phyloP scores from a whole-genome alignment of 2,329 filamentous ascomycete genomes.

The Pseudogymnoascus verrucosus region DNA sequence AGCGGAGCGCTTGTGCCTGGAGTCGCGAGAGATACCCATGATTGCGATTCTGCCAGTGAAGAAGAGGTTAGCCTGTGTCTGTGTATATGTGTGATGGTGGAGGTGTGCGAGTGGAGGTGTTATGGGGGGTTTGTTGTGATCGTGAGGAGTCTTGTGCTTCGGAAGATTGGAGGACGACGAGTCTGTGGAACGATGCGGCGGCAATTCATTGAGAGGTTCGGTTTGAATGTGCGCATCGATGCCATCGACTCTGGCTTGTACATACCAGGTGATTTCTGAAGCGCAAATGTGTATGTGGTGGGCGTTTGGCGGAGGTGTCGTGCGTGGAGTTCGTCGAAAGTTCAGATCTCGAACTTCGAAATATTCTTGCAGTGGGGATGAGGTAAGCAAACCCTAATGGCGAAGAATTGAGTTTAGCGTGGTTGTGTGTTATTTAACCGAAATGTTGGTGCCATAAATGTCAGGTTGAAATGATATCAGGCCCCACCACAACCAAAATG shows the following conservation, averaged over 20 bases:
- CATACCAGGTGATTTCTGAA: conserved; percentile 10
- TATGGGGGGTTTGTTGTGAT: not conserved
- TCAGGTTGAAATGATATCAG: not conserved
- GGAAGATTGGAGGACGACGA: not conserved
- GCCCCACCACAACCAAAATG: not conserved
- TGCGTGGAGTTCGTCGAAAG: conserved; percentile 2
- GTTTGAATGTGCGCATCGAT: conserved; percentile 1
- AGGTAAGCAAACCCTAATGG: conserved; percentile 9
- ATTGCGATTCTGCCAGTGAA: conserved; percentile 58
- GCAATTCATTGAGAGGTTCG: not conserved
- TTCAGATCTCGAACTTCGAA: conserved; percentile 8
- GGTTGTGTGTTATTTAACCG: not conserved
- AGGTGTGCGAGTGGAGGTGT: not conserved
- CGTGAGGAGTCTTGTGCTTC: not conserved
- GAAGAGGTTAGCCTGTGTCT: conserved; percentile 23
- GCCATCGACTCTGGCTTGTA: conserved; percentile 7
- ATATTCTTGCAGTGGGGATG: conserved; percentile 9
- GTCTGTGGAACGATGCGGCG: not conserved
- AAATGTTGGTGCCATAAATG: not conserved
- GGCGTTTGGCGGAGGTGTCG: conserved; percentile 10
- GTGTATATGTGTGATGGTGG: not conserved
- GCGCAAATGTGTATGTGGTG: conserved; percentile 8
- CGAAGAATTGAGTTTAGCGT: not conserved
- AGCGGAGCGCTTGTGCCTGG: conserved; percentile 99
- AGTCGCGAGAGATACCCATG: conserved; percentile 99